Conservation (phyloP, 140 eudicot genomes). For the Anethum foeniculum region DNA sequence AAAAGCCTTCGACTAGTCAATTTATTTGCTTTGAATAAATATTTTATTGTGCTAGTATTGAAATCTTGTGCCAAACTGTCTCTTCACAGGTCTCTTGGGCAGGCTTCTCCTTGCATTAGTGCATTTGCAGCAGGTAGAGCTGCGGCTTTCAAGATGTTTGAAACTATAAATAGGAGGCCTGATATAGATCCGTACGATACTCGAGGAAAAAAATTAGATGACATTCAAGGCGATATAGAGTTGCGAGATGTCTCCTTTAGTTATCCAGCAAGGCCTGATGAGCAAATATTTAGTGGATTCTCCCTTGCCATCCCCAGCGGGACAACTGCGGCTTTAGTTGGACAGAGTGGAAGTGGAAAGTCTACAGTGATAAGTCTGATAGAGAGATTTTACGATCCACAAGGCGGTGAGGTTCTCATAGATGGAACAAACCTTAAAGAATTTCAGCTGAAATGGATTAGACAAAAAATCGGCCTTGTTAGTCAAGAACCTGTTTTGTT, state of each 20-base stretch:
- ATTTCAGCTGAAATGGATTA: conserved; percentile 90
- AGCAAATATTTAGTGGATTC: conserved; percentile 65
- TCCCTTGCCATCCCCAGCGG: conserved; percentile 68
- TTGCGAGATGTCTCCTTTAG: conserved; percentile 54
- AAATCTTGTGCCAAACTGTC: background rate
- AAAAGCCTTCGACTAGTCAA: background rate
- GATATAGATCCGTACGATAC: conserved; percentile 74
- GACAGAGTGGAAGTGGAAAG: conserved; percentile 97
- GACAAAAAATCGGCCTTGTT: conserved; percentile 85
- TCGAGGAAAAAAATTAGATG: conserved; percentile 50
- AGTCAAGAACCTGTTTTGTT: conserved; percentile 96
- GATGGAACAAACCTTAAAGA: conserved; percentile 76
- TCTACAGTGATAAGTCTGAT: conserved; percentile 83
- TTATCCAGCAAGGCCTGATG: conserved; percentile 77
- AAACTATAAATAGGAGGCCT: conserved; percentile 72
- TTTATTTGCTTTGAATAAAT: background rate
- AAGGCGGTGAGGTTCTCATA: conserved; percentile 72
- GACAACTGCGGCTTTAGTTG: conserved; percentile 86
- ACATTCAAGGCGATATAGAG: conserved; percentile 74
- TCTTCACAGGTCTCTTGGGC: conserved; percentile 67
- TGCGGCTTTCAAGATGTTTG: conserved; percentile 95
- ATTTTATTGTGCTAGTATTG: background rate
- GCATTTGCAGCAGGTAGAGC: conserved; percentile 97
- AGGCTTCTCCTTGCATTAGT: conserved; percentile 78
- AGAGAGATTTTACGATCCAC: conserved; percentile 93